Conservation (phyloP, 352 stramenopile species). For the Peronospora belbahrii region DNA sequence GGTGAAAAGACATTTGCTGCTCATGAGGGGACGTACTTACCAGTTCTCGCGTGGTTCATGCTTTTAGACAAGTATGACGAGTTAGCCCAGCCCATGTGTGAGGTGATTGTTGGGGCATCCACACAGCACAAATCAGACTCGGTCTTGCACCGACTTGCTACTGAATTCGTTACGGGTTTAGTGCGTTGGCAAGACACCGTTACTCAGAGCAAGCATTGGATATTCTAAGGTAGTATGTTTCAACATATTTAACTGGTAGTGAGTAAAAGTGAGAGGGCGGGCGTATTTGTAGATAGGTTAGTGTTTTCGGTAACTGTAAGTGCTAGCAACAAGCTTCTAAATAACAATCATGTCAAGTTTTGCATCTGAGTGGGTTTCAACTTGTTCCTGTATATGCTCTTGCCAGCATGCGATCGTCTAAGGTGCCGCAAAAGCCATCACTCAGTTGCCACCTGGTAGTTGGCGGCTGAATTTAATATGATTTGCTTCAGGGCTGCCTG, state of each 20-base stretch:
- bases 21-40: constrained; percentile 23
- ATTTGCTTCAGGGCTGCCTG: too few species aligned
- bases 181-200: constrained; percentile 38
- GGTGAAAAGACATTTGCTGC: constrained; percentile 29
- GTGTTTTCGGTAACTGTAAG: too few species aligned
- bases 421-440: too few species aligned
- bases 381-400: too few species aligned
- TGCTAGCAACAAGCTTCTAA: too few species aligned
- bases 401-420: too few species aligned
- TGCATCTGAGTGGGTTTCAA: too few species aligned
- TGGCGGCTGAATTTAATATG: too few species aligned
- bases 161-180: constrained; percentile 17
- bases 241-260: constrained; percentile 29
- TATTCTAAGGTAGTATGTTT: constrained; percentile 13
- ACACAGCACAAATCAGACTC: constrained; percentile 24
- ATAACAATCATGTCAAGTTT: too few species aligned
- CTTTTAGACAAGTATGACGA: constrained; percentile 31
- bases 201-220: constrained; percentile 23
- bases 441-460: too few species aligned
- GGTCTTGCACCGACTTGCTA: constrained; percentile 13
- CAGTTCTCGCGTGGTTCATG: constrained; percentile 35
- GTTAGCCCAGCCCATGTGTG: constrained; percentile 24
- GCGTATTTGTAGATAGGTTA: constrained; percentile 2
- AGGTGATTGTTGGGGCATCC: constrained; percentile 28
- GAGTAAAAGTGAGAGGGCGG: constrained; percentile 10